phyloP scores from a whole-genome alignment of 2,329 filamentous ascomycete species.

The Graphium sp. region DNA sequence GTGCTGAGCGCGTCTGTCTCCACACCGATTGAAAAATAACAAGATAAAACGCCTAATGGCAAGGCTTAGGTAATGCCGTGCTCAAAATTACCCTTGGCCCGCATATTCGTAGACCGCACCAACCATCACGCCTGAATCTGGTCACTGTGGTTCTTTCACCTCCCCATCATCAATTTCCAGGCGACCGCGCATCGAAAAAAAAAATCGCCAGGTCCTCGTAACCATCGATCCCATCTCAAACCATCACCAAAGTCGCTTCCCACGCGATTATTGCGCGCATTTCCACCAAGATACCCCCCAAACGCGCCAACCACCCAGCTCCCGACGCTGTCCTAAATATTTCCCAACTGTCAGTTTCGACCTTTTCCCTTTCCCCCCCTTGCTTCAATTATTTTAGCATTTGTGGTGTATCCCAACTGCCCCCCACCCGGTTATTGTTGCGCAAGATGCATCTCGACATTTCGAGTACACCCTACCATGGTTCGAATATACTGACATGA shows the following conservation, averaged over 20 bases:
- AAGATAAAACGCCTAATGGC: too few species aligned
- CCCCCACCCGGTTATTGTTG: too few species aligned
- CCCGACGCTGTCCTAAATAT: constrained; percentile 4
- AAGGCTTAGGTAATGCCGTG: too few species aligned
- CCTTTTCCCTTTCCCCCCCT: constrained; percentile 23
- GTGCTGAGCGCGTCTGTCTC: too few species aligned
- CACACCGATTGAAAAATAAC: too few species aligned
- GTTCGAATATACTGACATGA: too few species aligned
- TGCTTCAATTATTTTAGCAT: constrained; percentile 8
- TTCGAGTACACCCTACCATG: too few species aligned
- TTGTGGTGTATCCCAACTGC: constrained; percentile 2
- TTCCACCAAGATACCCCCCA: constrained; percentile 19
- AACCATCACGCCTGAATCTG: constrained; percentile 30
- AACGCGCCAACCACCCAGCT: constrained; percentile 19
- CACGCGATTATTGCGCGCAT: constrained; percentile 36
- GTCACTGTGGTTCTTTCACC: constrained; percentile 33
- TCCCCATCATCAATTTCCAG: constrained; percentile 32
- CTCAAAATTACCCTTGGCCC: constrained; percentile 24
- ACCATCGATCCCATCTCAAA: constrained; percentile 27
- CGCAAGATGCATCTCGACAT: too few species aligned
- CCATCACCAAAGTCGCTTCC: constrained; percentile 32
- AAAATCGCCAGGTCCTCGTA: constrained; percentile 32
- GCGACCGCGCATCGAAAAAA: constrained; percentile 38
- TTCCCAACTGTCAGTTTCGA: constrained; percentile 17
- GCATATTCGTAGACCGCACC: constrained; percentile 20